Conservation (phyloP, 495 filamentous ascomycete genomes). For the Penicillium canescens region DNA sequence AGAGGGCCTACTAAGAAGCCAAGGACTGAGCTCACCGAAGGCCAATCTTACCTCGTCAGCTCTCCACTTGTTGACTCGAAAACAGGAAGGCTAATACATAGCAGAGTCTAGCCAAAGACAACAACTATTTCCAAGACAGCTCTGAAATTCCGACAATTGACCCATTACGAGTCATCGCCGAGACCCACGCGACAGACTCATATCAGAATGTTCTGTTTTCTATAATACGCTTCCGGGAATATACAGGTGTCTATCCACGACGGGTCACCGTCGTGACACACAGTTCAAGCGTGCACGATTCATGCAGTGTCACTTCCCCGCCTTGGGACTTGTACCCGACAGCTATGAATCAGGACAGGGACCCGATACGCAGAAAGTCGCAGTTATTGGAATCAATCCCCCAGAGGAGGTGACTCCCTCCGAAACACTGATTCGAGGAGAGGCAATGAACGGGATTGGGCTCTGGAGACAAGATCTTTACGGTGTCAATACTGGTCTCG, state of each 20-base stretch:
- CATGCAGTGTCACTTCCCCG: slow-evolving; percentile 64
- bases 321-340: slow-evolving; percentile 51
- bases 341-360: not conserved
- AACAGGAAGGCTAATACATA: not conserved
- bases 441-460: slow-evolving; percentile 42
- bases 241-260: slow-evolving; percentile 36
- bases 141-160: slow-evolving; percentile 10
- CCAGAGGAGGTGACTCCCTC: slow-evolving; percentile 54
- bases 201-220: slow-evolving; percentile 78
- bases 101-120: slow-evolving; percentile 48
- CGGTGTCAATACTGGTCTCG: slow-evolving; percentile 37
- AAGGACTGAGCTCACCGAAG: slow-evolving; percentile 59
- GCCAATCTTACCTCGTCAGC: slow-evolving; percentile 59
- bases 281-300: slow-evolving; percentile 70
- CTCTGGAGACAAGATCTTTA: slow-evolving; percentile 48
- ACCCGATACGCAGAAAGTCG: slow-evolving; percentile 30
- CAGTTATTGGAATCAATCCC: slow-evolving; percentile 70
- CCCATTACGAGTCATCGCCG: slow-evolving; percentile 43
- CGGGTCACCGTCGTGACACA: slow-evolving; percentile 70
- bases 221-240: slow-evolving; percentile 55
- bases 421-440: slow-evolving; percentile 41
- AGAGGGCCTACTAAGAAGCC: slow-evolving; percentile 63
- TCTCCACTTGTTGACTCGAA: not conserved
- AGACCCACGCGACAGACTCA: slow-evolving; percentile 73
- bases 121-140: slow-evolving; percentile 32